Percentiles rank a stretch among this genome's conserved stretches.
phyloP scores from a whole-genome alignment of 108 stramenopile species.

The Nitzschia sp. region DNA sequence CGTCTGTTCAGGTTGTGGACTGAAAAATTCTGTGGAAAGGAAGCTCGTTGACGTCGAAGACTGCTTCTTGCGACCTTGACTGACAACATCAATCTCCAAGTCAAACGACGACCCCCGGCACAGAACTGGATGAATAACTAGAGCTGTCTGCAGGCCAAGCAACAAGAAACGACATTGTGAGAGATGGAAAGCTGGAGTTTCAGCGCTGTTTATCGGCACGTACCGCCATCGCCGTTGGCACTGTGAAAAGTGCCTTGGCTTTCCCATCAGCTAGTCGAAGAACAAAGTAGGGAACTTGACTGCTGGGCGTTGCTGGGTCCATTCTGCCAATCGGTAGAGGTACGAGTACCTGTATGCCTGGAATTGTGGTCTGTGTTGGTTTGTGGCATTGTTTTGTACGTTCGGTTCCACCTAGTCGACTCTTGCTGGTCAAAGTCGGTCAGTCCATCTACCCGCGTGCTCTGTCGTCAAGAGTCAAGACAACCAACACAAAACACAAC shows the following conservation, averaged over 20 bases:
- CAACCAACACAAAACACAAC: too few species aligned
- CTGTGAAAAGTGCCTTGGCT: constrained; percentile 37
- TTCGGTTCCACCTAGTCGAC: too few species aligned
- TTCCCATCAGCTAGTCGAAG: constrained; percentile 21
- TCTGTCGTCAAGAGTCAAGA: too few species aligned
- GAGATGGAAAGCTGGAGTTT: background rate
- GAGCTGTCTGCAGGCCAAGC: background rate
- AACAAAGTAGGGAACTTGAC: constrained; percentile 39
- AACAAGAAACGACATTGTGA: background rate
- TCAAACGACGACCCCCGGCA: constrained; percentile 37
- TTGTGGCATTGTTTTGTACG: too few species aligned
- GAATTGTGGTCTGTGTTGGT: too few species aligned
- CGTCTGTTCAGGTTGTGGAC: constrained; percentile 38
- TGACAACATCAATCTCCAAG: constrained; percentile 30
- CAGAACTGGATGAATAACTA: constrained; percentile 33
- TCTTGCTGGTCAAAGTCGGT: too few species aligned
- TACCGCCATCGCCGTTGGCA: constrained; percentile 26
- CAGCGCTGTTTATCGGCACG: background rate
- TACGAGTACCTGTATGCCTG: too few species aligned
- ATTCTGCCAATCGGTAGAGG: too few species aligned
- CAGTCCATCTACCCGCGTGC: too few species aligned
- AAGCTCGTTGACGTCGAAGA: constrained; percentile 12
- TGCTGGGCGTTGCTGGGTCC: constrained; percentile 6
- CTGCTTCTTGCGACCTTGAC: constrained; percentile 21
- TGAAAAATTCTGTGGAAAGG: constrained; percentile 35